Percentiles rank a stretch among this genome's conserved stretches.
phyloP scores from a whole-genome alignment of 2,329 filamentous ascomycete genomes.

The Raffaelea ambrosiae region DNA sequence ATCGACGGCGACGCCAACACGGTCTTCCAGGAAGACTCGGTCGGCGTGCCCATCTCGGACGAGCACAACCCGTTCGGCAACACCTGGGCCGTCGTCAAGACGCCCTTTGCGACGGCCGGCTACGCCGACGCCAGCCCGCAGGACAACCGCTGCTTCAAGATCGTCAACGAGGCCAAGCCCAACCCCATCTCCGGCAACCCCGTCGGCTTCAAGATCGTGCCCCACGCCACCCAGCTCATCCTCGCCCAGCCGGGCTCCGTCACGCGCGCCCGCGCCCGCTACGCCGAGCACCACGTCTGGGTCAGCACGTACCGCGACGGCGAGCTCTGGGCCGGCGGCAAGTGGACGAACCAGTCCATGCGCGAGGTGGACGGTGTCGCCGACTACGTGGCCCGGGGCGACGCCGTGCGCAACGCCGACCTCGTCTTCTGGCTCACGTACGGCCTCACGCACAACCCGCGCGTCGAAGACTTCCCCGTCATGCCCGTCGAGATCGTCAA shows the following conservation, averaged over 20 bases:
- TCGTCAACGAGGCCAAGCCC: slow-evolving; percentile 31
- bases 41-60: slow-evolving; percentile 28
- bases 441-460: slow-evolving; percentile 55
- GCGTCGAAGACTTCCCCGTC: slow-evolving; percentile 59
- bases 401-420: slow-evolving; percentile 4
- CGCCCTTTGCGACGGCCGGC: slow-evolving; percentile 30
- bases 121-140: slow-evolving; percentile 39
- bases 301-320: slow-evolving; percentile 33
- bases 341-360: slow-evolving; percentile 37
- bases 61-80: slow-evolving; percentile 41
- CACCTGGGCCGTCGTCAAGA: slow-evolving; percentile 26
- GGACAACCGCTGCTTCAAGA: slow-evolving; percentile 38
- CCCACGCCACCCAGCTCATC: slow-evolving; percentile 35
- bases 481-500: slow-evolving; percentile 54
- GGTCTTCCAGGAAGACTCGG: slow-evolving; percentile 29
- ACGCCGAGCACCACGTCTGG: slow-evolving; percentile 33
- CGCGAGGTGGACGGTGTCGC: slow-evolving; percentile 13
- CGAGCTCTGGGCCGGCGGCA: slow-evolving; percentile 32
- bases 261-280: slow-evolving; percentile 30
- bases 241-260: slow-evolving; percentile 28
- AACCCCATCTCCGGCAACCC: slow-evolving; percentile 34
- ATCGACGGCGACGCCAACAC: slow-evolving; percentile 51
- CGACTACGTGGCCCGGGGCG: background rate
- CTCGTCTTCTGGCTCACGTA: slow-evolving; percentile 48
- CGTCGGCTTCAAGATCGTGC: slow-evolving; percentile 35